Base-by-base conservation (phyloP, 176 grass and related monocot species). In the Calamus simplicifolius region DNA sequence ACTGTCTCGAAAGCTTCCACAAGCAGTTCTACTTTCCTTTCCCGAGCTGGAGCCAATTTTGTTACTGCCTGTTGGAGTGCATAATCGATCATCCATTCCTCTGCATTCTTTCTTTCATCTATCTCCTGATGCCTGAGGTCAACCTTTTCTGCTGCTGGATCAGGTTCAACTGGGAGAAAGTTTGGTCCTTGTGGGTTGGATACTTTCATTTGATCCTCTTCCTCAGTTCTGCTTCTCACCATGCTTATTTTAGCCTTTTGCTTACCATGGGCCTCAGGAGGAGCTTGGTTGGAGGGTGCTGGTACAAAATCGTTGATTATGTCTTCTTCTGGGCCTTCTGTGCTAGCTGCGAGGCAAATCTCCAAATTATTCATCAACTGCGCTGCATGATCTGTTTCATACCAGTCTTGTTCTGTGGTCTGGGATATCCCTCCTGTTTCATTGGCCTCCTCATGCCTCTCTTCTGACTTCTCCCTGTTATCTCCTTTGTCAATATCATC, bases 71-170 rank as follows among this genome's bases (percentile, higher is more conserved):
- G 91, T 59, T 76, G 70, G 52, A 98, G 84, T 5, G 84, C 87
- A 27, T 89, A 92, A 53, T 98, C 93, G 4, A 98, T 76, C 93
- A 92, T 82, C 81, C 81, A 98, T 23, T 98, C 88, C 81, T 98
- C 93, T 0, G 84, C 73, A 26, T 77, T 80, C 64, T 82, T 98
- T 1, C 76, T 86, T 28, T 92, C 84, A 68, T 76, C 85, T 51
- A 68, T 48, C 38, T 23, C 62, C 56, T 85, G 81, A 66, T 86
- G 88, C 70, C 70, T 92, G 76, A 98, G 81, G 48, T 89, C 79
- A 50, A 92, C 79, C 70, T 85, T 85, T 13, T 98, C 88, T 62
- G 73, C 69, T 66, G 80, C 75, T 1, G 73, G 73, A 26, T 85
- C 84, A n/a, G 84, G 77, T 29, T 73, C 70, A 8, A 61, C 16